These are phyloP conservation scores for Gossypium longicalyx DNA, from an alignment of 345 rosid genomes.

Conservation along the genomic window DNA sequence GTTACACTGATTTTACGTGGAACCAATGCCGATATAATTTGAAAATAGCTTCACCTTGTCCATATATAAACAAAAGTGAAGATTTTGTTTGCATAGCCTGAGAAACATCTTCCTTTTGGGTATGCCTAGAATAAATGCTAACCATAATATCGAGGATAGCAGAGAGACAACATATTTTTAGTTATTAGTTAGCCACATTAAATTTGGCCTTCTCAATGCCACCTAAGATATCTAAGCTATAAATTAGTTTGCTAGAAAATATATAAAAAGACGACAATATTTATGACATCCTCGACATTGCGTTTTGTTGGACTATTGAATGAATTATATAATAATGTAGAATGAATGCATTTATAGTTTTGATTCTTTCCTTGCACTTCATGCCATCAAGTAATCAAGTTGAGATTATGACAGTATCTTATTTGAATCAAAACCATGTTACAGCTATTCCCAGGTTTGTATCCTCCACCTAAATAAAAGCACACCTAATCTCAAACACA, in stretches of 20 bases:
- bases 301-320: background rate
- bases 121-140: background rate
- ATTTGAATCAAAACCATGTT: constrained; percentile 9
- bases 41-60: background rate
- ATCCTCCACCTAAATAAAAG: constrained; percentile 18
- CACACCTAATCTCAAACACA: constrained; percentile 25
- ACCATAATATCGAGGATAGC: background rate
- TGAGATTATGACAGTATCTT: constrained; percentile 22
- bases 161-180: background rate
- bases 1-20: background rate
- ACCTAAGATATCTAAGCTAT: constrained; percentile 16
- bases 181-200: background rate
- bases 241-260: background rate
- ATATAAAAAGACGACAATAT: background rate
- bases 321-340: background rate
- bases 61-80: background rate
- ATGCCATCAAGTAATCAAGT: constrained; percentile 32
- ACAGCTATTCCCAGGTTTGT: constrained; percentile 13
- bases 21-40: background rate
- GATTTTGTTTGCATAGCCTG: background rate
- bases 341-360: background rate
- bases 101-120: background rate
- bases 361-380: constrained; percentile 28
- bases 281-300: constrained; percentile 25
- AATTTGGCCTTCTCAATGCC: background rate